Evolutionary conservation across 2,329 filamentous ascomycete species (phyloP), one percentile per base, ranked within the genome.

Genomic region (Diaporthe helianthi): DNA sequence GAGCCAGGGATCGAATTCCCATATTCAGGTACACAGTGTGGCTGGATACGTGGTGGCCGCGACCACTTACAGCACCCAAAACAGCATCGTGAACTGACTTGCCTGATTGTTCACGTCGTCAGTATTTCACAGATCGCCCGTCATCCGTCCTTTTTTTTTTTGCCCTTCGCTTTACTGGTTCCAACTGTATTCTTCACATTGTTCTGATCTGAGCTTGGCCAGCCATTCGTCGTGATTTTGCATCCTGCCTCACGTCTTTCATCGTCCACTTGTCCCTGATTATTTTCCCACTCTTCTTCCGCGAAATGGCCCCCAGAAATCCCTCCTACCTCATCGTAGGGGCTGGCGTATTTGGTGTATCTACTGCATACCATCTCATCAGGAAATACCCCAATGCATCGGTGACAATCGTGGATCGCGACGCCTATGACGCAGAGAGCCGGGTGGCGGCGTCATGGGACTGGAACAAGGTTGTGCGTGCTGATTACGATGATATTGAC

Each of bases 391-490:
- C 85, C 22, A 74, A 82, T 41, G 84, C 84, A 1, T 79, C 79
- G 2, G 80, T 91, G 65, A 88, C 84, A 1, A 77, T 91, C 2
- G 79, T 91, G 31, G 89, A 91, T 78, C 84, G 87, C 17, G 81
- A 85, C 69, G 80, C 83, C 2, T 83, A 79, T 54, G 84, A 86
- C 29, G 84, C 84, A 1, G 79, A 81, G 0, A 78, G 75, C 65
- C 80, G 81, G 3, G 80, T 83, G 29, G 90, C 89, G 38, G 90
- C 90, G 0, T 92, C 90, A 0, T 90, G 88, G 82, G 90, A 93
- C 79, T 89, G 89, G 85, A 92, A 91, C 81, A 92, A 92, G 78
- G 89, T 91, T 33, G 84, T 92, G 19, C 88, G 90, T 68, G 88
- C 89, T 58, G 90, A 92, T 77, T 92, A 92, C 79, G 83, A 86